phyloP scores from a whole-genome alignment of 441 rosid species.

The Croton setiger region DNA sequence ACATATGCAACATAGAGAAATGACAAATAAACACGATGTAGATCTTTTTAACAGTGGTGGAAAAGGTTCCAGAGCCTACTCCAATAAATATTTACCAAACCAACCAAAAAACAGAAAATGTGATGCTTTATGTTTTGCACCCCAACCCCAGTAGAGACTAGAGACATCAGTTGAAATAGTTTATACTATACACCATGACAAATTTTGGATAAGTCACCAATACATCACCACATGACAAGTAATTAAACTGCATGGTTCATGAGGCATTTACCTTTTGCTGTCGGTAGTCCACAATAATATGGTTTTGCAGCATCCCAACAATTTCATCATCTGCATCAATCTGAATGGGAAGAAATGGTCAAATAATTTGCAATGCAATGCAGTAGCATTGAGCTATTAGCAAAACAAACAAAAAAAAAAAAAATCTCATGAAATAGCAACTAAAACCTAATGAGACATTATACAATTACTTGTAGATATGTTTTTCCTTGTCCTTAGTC shows the following conservation, averaged over 20 bases:
- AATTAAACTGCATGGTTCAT: conserved; percentile 15
- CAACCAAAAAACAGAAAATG: not conserved
- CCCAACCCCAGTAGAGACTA: not conserved
- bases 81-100: not conserved
- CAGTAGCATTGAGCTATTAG: not conserved
- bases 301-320: conserved; percentile 64
- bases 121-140: not conserved
- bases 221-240: not conserved
- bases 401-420: not conserved
- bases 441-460: not conserved
- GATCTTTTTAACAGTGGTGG: not conserved
- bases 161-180: not conserved
- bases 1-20: not conserved
- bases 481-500: not conserved
- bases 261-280: conserved; percentile 68
- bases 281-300: conserved; percentile 65
- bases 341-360: conserved; percentile 38
- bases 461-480: too few species aligned
- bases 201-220: conserved; percentile 7
- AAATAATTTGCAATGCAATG: not conserved
- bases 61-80: not conserved
- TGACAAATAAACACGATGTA: not conserved
- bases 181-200: not conserved
- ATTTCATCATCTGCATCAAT: conserved; percentile 79
- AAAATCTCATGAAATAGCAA: not conserved